These are phyloP conservation scores for Sugiyamaella paludigena DNA, from an alignment of 1,139 yeast genomes.

Conservation along the genomic window DNA sequence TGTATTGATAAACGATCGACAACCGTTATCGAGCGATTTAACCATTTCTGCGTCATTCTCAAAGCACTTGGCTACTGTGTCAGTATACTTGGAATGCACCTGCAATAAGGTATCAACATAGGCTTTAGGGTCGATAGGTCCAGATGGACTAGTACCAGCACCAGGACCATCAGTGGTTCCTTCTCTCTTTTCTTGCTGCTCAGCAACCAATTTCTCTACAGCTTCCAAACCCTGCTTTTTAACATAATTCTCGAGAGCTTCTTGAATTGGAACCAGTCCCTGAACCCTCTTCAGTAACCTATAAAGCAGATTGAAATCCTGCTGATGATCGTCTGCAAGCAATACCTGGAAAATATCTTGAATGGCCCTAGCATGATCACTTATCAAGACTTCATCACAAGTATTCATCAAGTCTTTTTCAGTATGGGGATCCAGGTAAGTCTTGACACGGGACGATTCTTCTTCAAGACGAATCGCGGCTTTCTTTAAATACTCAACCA, in stretches of 20 bases:
- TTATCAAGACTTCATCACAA: constrained; percentile 72
- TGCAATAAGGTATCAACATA: constrained; percentile 76
- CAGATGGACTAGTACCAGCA: constrained; percentile 30
- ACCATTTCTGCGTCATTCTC: constrained; percentile 75
- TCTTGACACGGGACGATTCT: constrained; percentile 74
- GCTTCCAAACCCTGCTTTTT: constrained; percentile 70
- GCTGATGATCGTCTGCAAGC: constrained; percentile 71
- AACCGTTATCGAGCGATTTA: constrained; percentile 86
- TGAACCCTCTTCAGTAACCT: constrained; percentile 65
- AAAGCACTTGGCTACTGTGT: constrained; percentile 68
- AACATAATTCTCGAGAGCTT: constrained; percentile 69
- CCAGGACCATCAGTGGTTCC: too few species aligned
- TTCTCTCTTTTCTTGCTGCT: constrained; percentile 21
- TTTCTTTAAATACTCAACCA: constrained; percentile 85
- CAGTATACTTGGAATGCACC: constrained; percentile 65
- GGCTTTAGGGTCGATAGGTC: constrained; percentile 62
- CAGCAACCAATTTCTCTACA: constrained; percentile 61
- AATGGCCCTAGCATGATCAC: constrained; percentile 72
- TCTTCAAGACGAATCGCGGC: constrained; percentile 80
- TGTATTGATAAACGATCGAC: constrained; percentile 76
- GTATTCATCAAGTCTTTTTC: constrained; percentile 72
- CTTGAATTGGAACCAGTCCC: constrained; percentile 76
- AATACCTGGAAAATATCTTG: constrained; percentile 72
- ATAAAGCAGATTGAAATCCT: constrained; percentile 79
- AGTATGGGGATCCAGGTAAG: constrained; percentile 84